A percentile compares a stretch with the other conserved stretches of the same genome.
Evolutionary conservation across 495 filamentous ascomycete species (phyloP).

Genomic region (Aspergillus conjunctus): DNA sequence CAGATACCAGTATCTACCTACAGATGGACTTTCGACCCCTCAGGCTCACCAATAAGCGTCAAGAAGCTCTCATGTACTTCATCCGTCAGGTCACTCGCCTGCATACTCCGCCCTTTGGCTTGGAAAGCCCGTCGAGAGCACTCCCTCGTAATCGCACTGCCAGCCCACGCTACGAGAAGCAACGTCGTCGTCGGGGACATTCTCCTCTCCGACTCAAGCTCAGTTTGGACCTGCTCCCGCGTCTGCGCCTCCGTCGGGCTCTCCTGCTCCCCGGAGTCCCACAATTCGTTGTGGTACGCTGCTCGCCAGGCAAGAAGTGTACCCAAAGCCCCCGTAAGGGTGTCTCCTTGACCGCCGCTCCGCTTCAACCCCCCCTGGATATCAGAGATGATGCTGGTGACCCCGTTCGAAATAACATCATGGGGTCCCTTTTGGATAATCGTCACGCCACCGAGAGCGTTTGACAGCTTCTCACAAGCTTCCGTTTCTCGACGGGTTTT

Average conservation of each 20-base stretch:
- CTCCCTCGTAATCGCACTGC: slow-evolving; percentile 84
- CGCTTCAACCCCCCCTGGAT: slow-evolving; percentile 81
- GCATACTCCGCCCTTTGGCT: slow-evolving; percentile 84
- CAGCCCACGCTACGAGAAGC: slow-evolving; percentile 80
- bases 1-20: slow-evolving; percentile 29
- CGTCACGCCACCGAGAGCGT: slow-evolving; percentile 82
- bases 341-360: slow-evolving; percentile 94
- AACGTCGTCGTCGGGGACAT: slow-evolving; percentile 65
- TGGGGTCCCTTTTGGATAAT: slow-evolving; percentile 87
- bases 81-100: slow-evolving; percentile 92
- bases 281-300: slow-evolving; percentile 80
- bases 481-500: slow-evolving; percentile 50
- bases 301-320: slow-evolving; percentile 86
- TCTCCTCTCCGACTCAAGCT: slow-evolving; percentile 46
- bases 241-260: slow-evolving; percentile 40
- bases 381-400: slow-evolving; percentile 70
- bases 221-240: slow-evolving; percentile 43
- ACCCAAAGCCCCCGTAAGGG: slow-evolving; percentile 84
- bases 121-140: slow-evolving; percentile 86
- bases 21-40: slow-evolving; percentile 45
- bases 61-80: slow-evolving; percentile 84
- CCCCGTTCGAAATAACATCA: slow-evolving; percentile 85
- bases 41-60: slow-evolving; percentile 66
- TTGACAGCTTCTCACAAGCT: slow-evolving; percentile 71
- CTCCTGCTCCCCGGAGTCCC: slow-evolving; percentile 65